Conservation (phyloP, 2,329 filamentous ascomycete species). For the Rhytidhysteron rufulum region DNA sequence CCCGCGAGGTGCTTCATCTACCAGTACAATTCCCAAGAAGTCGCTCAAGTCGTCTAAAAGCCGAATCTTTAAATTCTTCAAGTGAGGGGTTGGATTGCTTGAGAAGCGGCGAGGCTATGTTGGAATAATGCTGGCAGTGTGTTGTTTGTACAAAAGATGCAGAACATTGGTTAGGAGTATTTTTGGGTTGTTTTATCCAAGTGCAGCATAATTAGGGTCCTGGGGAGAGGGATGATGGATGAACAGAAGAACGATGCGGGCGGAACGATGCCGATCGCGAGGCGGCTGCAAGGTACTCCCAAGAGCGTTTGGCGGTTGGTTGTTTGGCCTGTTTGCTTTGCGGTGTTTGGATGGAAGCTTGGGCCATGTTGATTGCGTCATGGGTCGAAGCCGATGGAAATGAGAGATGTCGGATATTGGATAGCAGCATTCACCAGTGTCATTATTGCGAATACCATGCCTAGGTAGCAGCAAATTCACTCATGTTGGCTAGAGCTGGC, state of each 20-base stretch:
- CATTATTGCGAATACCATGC: constrained; percentile 3
- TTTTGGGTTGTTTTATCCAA: no score
- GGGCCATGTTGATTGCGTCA: constrained; percentile 6
- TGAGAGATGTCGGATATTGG: constrained; percentile 5
- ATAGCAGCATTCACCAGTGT: constrained; percentile 7
- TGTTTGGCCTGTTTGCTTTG: not conserved
- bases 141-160: not conserved
- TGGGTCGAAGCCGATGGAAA: constrained; percentile 1
- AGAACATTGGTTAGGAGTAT: not conserved
- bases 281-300: constrained; percentile 35
- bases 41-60: constrained; percentile 33
- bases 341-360: not conserved
- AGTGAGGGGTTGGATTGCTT: constrained; percentile 12
- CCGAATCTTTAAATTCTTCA: constrained; percentile 35
- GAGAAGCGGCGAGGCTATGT: no score
- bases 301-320: constrained; percentile 18
- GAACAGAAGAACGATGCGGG: no score
- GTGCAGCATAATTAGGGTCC: no score
- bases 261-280: constrained; percentile 24
- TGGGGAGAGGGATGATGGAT: no score
- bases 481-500: not conserved
- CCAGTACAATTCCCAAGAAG: constrained; percentile 14
- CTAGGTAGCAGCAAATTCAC: not conserved
- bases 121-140: not conserved
- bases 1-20: not conserved